Evolutionary conservation across 2,329 filamentous ascomycete genomes (phyloP).

Genomic region (Aphanoascus verrucosus): DNA sequence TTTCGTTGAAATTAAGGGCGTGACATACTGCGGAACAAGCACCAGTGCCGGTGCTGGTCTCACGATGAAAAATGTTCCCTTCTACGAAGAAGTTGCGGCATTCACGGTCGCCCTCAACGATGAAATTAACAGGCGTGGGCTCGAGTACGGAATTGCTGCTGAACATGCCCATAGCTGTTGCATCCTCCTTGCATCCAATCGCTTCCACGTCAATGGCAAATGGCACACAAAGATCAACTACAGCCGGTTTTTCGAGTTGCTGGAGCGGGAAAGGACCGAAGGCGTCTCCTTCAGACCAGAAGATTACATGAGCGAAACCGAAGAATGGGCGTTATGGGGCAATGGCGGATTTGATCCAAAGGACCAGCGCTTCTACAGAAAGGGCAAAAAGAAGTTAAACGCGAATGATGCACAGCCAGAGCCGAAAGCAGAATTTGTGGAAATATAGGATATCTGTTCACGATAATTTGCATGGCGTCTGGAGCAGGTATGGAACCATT

Average conservation of each 20-base stretch:
- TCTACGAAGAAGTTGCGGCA: slow-evolving; percentile 77
- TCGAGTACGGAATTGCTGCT: slow-evolving; percentile 81
- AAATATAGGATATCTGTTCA: neutral
- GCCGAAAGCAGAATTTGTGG: neutral
- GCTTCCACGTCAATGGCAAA: slow-evolving; percentile 64
- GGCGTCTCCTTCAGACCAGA: slow-evolving; percentile 69
- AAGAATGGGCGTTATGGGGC: slow-evolving; percentile 91
- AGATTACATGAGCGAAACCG: slow-evolving; percentile 83
- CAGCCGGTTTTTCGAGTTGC: slow-evolving; percentile 70
- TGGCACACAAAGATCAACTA: slow-evolving; percentile 95
- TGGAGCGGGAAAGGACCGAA: slow-evolving; percentile 49
- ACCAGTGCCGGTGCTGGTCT: slow-evolving; percentile 74
- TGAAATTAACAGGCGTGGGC: slow-evolving; percentile 56
- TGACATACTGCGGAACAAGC: slow-evolving; percentile 90
- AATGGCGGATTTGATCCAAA: slow-evolving; percentile 88
- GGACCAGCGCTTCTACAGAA: slow-evolving; percentile 76
- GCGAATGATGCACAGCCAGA: neutral
- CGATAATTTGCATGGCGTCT: slow-evolving; percentile 2
- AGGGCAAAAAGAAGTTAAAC: slow-evolving; percentile 48
- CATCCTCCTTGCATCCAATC: slow-evolving; percentile 68
- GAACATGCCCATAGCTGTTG: slow-evolving; percentile 96
- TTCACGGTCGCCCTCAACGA: slow-evolving; percentile 68
- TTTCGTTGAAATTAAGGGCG: slow-evolving; percentile 92
- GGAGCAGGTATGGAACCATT: neutral
- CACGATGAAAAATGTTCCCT: slow-evolving; percentile 95